phyloP scores from a whole-genome alignment of 306 rosid genomes.

The Castanospermum australe region DNA sequence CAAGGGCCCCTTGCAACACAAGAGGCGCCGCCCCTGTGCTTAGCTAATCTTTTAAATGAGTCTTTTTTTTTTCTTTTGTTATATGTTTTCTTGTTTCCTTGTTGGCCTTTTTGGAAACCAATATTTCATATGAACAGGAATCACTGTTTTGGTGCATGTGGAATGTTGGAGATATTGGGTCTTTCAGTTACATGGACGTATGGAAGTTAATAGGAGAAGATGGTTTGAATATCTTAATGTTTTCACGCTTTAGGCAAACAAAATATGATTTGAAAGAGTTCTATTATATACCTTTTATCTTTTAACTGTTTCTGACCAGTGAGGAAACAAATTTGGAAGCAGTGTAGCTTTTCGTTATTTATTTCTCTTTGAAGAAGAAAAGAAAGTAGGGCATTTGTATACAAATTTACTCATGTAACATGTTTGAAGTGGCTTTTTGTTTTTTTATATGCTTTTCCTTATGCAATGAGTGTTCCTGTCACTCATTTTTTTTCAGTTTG shows the following conservation, averaged over 20 bases:
- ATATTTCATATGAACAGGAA: neutral
- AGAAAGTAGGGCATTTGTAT: neutral
- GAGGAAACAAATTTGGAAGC: neutral
- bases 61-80: too few species aligned
- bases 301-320: too few species aligned
- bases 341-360: neutral
- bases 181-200: neutral
- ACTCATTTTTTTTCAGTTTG: neutral
- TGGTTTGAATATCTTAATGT: neutral
- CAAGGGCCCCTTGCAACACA: too few species aligned
- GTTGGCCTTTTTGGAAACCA: neutral
- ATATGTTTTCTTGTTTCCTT: too few species aligned
- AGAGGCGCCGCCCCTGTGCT: too few species aligned
- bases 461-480: neutral
- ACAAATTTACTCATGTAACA: neutral
- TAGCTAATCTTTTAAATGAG: neutral
- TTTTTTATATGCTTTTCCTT: neutral
- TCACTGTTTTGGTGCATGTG: neutral
- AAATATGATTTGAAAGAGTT: neutral
- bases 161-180: neutral
- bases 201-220: neutral
- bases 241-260: neutral
- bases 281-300: neutral
- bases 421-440: conserved; percentile 1
- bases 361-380: neutral